Conservation (phyloP, 2,329 filamentous ascomycete species). For the Daldinia eschscholtzii region DNA sequence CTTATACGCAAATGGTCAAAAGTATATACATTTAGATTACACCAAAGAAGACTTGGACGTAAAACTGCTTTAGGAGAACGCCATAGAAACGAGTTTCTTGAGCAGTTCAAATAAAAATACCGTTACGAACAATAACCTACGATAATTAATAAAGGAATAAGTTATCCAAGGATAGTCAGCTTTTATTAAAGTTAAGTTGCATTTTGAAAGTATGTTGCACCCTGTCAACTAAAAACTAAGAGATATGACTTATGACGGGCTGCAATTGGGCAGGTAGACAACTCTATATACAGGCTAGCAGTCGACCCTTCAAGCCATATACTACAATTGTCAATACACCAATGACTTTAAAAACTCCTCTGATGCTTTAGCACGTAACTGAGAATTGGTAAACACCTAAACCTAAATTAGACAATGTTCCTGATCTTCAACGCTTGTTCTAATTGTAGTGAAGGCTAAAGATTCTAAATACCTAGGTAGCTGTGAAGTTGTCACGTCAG, state of each 20-base stretch:
- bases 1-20: neutral
- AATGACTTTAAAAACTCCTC: neutral
- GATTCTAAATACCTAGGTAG: neutral
- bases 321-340: neutral
- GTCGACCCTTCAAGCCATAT: neutral
- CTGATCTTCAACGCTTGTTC: neutral
- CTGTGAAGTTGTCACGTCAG: conserved; percentile 34
- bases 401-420: neutral
- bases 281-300: neutral
- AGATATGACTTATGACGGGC: neutral
- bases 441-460: neutral
- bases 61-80: neutral
- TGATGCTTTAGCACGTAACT: neutral
- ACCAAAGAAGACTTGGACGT: neutral
- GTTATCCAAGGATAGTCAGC: neutral
- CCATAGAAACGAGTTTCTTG: too few relatives aligned
- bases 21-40: neutral
- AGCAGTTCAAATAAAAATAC: neutral
- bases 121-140: neutral
- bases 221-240: neutral
- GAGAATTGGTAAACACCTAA: neutral
- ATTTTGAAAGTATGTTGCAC: neutral
- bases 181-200: neutral
- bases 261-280: neutral
- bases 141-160: neutral